A percentile compares a stretch with the other conserved stretches of the same genome.
phyloP scores from a whole-genome alignment of 2,329 filamentous ascomycete species.

The Diaporthe amygdali region DNA sequence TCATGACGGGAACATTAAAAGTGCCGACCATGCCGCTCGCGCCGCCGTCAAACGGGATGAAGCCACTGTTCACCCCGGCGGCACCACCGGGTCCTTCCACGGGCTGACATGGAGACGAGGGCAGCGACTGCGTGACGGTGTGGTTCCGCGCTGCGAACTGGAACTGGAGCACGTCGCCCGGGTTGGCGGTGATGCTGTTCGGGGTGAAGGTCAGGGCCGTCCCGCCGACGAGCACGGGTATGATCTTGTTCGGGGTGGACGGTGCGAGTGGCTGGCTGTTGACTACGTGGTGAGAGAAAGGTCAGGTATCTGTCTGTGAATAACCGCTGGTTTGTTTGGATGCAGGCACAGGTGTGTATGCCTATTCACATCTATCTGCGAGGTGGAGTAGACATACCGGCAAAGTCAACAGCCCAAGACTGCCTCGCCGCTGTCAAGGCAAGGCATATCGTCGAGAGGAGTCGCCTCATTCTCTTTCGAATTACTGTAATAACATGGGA shows the following conservation, averaged over 20 bases:
- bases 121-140: constrained; percentile 42
- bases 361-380: not conserved
- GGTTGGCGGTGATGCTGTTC: constrained; percentile 25
- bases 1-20: constrained; percentile 52
- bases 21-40: constrained; percentile 43
- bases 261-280: not conserved
- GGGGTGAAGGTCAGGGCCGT: constrained; percentile 26
- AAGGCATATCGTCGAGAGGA: constrained; percentile 13
- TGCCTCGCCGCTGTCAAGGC: constrained; percentile 10
- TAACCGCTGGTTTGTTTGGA: not conserved
- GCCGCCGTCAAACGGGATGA: constrained; percentile 43
- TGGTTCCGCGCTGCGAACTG: constrained; percentile 35
- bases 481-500: not conserved
- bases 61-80: constrained; percentile 44
- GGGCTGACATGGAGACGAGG: constrained; percentile 42
- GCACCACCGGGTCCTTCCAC: constrained; percentile 36
- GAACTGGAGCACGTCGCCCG: constrained; percentile 32
- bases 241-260: constrained; percentile 2
- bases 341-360: not conserved
- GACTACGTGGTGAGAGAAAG: not conserved
- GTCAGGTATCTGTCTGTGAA: not conserved
- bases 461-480: constrained; percentile 10
- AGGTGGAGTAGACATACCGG: not conserved
- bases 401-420: not conserved
- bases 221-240: constrained; percentile 29